phyloP scores from a whole-genome alignment of 164 flowering plant genomes.

The Dillenia suffruticosa region DNA sequence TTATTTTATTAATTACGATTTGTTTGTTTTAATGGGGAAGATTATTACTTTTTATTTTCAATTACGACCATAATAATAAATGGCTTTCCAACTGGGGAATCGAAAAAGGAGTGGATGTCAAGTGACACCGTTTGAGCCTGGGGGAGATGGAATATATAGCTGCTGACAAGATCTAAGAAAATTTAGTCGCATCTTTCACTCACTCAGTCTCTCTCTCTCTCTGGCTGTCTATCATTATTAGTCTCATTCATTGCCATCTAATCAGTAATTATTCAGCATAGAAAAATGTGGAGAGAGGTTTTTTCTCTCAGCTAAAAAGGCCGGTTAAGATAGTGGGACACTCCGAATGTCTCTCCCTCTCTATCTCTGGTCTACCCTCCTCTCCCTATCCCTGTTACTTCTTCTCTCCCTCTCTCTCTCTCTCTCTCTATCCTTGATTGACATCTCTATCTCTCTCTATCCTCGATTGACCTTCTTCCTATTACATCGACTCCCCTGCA shows the following conservation, averaged over 20 bases:
- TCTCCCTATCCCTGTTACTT: not conserved
- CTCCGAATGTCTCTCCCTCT: constrained; percentile 39
- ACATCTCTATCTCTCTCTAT: too few species aligned
- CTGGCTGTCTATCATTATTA: constrained; percentile 11
- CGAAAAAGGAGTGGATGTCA: too few species aligned
- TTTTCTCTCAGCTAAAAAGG: constrained; percentile 13
- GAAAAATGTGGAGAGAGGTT: constrained; percentile 5
- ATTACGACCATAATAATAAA: too few species aligned
- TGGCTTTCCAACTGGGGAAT: too few species aligned
- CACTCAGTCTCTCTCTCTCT: not conserved
- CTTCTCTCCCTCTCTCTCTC: not conserved
- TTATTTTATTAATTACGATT: too few species aligned
- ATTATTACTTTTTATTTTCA: too few species aligned
- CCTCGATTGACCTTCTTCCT: too few species aligned
- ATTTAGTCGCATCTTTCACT: constrained; percentile 8
- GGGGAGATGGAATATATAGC: too few species aligned
- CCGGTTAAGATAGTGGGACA: constrained; percentile 39
- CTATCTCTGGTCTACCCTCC: constrained; percentile 9
- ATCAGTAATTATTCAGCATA: constrained; percentile 22
- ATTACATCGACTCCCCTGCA: too few species aligned
- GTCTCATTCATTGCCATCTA: constrained; percentile 24
- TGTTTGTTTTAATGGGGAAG: too few species aligned
- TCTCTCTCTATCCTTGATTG: not conserved
- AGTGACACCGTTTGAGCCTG: too few species aligned
- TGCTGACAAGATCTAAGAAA: too few species aligned